Conservation (phyloP, 164 flowering plant species). For the Houttuynia cordata region DNA sequence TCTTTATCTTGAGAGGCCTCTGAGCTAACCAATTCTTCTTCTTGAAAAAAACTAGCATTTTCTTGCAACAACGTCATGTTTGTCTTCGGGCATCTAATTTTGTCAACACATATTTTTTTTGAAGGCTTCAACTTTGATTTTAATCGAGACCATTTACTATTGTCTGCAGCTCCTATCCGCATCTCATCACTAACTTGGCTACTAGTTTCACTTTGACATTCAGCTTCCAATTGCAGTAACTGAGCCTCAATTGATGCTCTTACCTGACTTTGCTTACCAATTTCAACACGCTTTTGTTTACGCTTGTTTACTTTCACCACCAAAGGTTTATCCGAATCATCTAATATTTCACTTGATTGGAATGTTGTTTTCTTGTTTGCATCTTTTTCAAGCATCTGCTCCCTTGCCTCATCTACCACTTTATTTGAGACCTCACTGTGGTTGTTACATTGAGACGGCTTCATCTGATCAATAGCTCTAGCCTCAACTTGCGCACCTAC, state of each 20-base stretch:
- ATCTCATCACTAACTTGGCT: background rate
- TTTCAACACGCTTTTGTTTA: too few relatives aligned
- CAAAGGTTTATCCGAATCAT: too few relatives aligned
- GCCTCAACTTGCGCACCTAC: too few relatives aligned
- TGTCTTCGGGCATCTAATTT: conserved; percentile 1
- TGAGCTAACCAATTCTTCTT: conserved; percentile 3
- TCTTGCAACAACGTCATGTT: background rate
- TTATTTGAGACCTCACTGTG: too few relatives aligned
- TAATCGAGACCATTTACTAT: background rate
- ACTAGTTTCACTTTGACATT: background rate
- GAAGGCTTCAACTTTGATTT: background rate
- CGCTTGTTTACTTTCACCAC: too few relatives aligned
- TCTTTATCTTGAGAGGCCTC: conserved; percentile 9
- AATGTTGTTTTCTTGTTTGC: too few relatives aligned
- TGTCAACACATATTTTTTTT: background rate
- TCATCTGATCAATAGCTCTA: too few relatives aligned
- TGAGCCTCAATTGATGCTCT: background rate
- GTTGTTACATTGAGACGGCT: too few relatives aligned
- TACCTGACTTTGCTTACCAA: background rate
- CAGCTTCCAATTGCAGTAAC: background rate
- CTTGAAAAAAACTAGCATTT: conserved; percentile 1
- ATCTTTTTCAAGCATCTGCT: too few relatives aligned
- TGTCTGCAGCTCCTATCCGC: background rate
- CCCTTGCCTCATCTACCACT: too few relatives aligned
- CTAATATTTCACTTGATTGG: too few relatives aligned